Percentiles rank a stretch among this genome's conserved stretches.
Evolutionary conservation across 1,284 basidiomycete genomes (phyloP).

Genomic region (Psilocybe mexicana): DNA sequence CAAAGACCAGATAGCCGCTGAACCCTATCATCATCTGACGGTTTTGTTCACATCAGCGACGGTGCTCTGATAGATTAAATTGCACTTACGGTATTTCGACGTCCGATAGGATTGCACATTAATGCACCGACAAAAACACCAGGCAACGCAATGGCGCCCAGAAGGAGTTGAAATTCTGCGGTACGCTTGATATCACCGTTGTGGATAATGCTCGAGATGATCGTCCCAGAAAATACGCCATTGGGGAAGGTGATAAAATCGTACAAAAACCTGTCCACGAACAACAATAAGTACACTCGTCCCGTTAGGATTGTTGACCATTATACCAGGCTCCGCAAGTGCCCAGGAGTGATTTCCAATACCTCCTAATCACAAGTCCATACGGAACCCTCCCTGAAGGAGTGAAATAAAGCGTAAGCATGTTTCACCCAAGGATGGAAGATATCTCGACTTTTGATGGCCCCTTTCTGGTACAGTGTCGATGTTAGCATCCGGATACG

Average conservation of each 20-base stretch:
- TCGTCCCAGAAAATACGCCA: constrained; percentile 65
- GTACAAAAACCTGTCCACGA: constrained; percentile 61
- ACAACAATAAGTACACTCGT: neutral
- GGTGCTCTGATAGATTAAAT: too few species aligned
- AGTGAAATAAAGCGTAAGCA: neutral
- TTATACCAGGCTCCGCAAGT: constrained; percentile 69
- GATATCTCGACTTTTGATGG: constrained; percentile 55
- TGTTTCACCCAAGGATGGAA: neutral
- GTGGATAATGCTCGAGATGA: constrained; percentile 62
- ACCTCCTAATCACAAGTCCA: constrained; percentile 58
- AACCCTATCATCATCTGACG: constrained; percentile 73
- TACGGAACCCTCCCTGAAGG: constrained; percentile 60
- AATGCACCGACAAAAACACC: constrained; percentile 61
- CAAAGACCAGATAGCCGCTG: constrained; percentile 72
- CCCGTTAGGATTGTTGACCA: constrained; percentile 9
- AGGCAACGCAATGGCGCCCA: constrained; percentile 68
- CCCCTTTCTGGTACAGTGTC: constrained; percentile 62
- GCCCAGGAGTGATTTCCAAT: constrained; percentile 71
- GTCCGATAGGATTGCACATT: constrained; percentile 64
- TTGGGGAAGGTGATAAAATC: constrained; percentile 79
- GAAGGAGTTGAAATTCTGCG: constrained; percentile 73
- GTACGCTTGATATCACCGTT: constrained; percentile 54
- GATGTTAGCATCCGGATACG: constrained; percentile 73
- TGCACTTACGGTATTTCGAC: constrained; percentile 56
- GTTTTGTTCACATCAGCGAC: neutral